Base-by-base conservation (phyloP, 2,329 filamentous ascomycete genomes). In the Pseudogymnoascus sp. region DNA sequence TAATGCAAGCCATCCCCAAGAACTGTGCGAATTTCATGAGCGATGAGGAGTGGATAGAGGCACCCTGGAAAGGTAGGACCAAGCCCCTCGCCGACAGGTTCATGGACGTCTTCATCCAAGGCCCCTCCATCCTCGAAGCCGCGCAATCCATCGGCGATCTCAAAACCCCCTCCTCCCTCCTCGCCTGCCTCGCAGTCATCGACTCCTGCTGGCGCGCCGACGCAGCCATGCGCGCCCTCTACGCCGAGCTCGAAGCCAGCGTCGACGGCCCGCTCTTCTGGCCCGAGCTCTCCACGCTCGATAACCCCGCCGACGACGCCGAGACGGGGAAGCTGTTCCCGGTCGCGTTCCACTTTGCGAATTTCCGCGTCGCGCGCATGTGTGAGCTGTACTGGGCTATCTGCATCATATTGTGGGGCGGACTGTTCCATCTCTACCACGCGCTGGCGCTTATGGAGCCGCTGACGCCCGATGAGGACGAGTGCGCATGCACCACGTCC, bases 301-400 rank as follows among this genome's bases (percentile, higher is more conserved):
- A 57, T 11, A 33, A 19, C 11, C 38, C 35, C 10, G 62, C 66
- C 8, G 61, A 66, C 31, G 65, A 65, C 2, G 38, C 28, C 3
- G 57, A 65, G 1, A 62, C 64, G 7, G 64, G 61, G 1, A 67
- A 66, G 19, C 42, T 73, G 0, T 76, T 75, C 47, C 71, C 74
- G 0, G 67, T 74, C 4, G 67, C 69, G 5, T 74, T 71, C 60
- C 64, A 70, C 13, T 76, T 76, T 53, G 62, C 65, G 2, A 66
- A 71, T 59, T 62, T 74, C 3, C 59, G 59, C 6, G 67, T 68
- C 3, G 74, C 74, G 4, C 65, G 67, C 6, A 72, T 69, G 4
- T 67, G 74, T 11, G 70, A 74, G 44, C 38, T 74, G 2, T 72
- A 73, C 57, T 77, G 75, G 75, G 69, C 73, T 4, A 69, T 70